Base-by-base conservation (phyloP, 306 rosid species). In the Prunus kanzakura region DNA sequence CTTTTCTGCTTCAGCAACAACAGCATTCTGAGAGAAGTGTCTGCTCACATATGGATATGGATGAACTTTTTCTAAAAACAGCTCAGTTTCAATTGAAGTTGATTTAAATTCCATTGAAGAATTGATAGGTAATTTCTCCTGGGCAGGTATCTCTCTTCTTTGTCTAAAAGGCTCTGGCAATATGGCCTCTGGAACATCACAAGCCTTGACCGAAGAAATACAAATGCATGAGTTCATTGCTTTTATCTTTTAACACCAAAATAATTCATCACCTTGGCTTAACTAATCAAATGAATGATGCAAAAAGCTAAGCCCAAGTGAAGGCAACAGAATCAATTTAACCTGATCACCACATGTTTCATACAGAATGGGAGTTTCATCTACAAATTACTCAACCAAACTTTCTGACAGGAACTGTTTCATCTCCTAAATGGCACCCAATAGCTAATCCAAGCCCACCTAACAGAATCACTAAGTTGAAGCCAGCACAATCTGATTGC, bases 131-230 rank as follows among this genome's bases (percentile, higher is more conserved):
- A 38, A 38, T 38, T 38, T 38, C 43, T 38, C 43, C 9, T 7
- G 9, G 43, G 7, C 9, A 38, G 43, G 9, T 38, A 38, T 38
- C 43, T 38, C 43, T 38, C 43, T 38, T 76, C 82, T 84, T 78
- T 66, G 71, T 81, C 80, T 75, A 84, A 88, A 92, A 67, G 91
- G 91, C 76, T 82, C 86, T 5, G 87, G 90, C 74, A 92, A 83
- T 62, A 57, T 20, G 58, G 85, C 90, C 84, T 88, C 93, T 5
- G 91, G 97, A 84, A 92, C 82, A 79, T 89, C 86, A 85, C 75
- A 64, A 80, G 72, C 89, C 94, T 89, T 72, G 72, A 49, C 67
- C 75, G 76, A 76, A 22, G 47, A 62, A 45, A 68, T 46, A 52
- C 14, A 70, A 72, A 76, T 0, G 38, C 29, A 52, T 60, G 18